These are phyloP conservation scores for Dalbergia oliveri DNA, from an alignment of 306 rosid species.

Conservation along the genomic window DNA sequence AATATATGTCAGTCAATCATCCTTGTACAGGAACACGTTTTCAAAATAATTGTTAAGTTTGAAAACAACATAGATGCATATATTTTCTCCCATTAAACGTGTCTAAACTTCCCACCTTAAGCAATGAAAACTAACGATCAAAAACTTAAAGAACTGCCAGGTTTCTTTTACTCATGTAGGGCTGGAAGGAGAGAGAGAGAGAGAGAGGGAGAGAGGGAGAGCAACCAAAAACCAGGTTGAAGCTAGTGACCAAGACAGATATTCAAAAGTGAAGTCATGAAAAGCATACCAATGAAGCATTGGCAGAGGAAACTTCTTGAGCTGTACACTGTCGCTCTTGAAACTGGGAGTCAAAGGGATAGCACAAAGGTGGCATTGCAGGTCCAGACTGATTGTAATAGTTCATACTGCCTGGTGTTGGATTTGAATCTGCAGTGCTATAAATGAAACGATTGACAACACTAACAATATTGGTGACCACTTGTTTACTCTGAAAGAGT, in stretches of 20 bases:
- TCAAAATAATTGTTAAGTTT: not conserved
- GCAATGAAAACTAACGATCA: not conserved
- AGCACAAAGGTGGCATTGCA: conserved; percentile 82
- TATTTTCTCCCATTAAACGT: not conserved
- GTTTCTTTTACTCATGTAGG: no score
- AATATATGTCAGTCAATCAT: not conserved
- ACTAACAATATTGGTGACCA: conserved; percentile 67
- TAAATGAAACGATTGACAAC: conserved; percentile 77
- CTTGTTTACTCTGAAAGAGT: conserved; percentile 79
- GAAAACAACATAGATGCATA: not conserved
- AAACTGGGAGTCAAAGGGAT: conserved; percentile 73
- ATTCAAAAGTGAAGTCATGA: not conserved
- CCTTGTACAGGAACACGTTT: not conserved
- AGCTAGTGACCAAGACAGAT: not conserved
- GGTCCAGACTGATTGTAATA: conserved; percentile 91
- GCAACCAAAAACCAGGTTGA: not conserved
- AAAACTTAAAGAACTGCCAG: not conserved
- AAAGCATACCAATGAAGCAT: conserved; percentile 74
- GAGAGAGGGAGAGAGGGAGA: no score
- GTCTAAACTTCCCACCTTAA: not conserved
- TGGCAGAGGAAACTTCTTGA: conserved; percentile 76
- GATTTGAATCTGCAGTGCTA: conserved; percentile 67
- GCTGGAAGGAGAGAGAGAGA: no score
- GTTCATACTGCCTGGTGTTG: conserved; percentile 46
- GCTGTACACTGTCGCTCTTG: conserved; percentile 65